phyloP scores from a whole-genome alignment of 2,329 filamentous ascomycete genomes.

The Dactylellina drechsleri region DNA sequence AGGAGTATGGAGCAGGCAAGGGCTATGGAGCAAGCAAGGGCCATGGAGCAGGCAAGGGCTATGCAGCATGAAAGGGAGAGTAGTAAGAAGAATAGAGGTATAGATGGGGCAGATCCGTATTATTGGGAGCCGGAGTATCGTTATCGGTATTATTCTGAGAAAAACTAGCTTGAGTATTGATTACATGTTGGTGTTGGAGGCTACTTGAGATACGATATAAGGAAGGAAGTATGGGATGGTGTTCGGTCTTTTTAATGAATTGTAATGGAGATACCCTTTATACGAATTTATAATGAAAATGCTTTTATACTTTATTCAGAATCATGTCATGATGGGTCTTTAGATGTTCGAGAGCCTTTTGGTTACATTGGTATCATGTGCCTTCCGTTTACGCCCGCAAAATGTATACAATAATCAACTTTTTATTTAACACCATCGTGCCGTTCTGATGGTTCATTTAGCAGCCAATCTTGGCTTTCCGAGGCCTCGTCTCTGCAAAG shows the following conservation, averaged over 20 bases:
- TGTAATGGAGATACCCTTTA: constrained; percentile 31
- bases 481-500: constrained; percentile 37
- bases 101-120: constrained; percentile 10
- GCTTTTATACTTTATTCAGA: constrained; percentile 5
- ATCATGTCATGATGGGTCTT: background rate
- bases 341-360: constrained; percentile 28
- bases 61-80: background rate
- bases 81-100: too few species aligned
- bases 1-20: constrained; percentile 22
- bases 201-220: too few species aligned
- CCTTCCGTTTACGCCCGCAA: constrained; percentile 29
- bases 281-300: constrained; percentile 8
- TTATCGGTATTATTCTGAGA: constrained; percentile 3
- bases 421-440: too few species aligned
- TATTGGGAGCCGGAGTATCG: constrained; percentile 23
- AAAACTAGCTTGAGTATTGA: too few species aligned
- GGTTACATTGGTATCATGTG: constrained; percentile 14
- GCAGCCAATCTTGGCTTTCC: constrained; percentile 32
- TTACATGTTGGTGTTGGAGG: too few species aligned
- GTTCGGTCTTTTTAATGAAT: background rate
- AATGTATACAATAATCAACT: background rate
- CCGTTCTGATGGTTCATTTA: background rate
- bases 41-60: background rate
- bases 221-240: background rate
- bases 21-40: constrained; percentile 6